phyloP scores from a whole-genome alignment of 768 basidiomycete species.

The Cyclocybe aegerita region DNA sequence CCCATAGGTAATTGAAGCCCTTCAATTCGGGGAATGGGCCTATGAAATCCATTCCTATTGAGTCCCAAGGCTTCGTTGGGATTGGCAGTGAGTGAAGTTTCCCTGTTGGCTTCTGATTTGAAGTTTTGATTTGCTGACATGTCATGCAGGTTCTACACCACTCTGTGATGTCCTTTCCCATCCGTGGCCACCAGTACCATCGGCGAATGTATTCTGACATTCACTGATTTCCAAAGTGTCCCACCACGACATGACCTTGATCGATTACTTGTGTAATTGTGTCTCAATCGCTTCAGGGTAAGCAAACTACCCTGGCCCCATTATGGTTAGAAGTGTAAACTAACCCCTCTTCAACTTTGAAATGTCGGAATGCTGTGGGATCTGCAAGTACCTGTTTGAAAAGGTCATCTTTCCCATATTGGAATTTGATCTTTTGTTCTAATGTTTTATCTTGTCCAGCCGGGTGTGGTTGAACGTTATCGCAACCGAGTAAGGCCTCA shows the following conservation, averaged over 20 bases:
- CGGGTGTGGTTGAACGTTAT: too few relatives aligned
- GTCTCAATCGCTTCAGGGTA: conserved; percentile 11
- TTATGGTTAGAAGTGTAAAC: conserved; percentile 4
- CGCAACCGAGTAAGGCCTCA: too few relatives aligned
- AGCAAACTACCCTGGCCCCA: conserved; percentile 14
- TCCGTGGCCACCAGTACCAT: conserved; percentile 34
- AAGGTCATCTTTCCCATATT: too few relatives aligned
- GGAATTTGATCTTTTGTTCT: too few relatives aligned
- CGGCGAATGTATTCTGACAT: conserved; percentile 28
- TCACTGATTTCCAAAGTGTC: conserved; percentile 27
- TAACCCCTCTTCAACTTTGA: neutral
- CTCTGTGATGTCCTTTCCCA: conserved; percentile 15
- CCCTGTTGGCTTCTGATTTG: neutral
- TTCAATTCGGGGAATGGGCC: conserved; percentile 29
- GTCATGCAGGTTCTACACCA: conserved; percentile 22
- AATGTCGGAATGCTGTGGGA: too few relatives aligned
- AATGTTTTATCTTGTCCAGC: too few relatives aligned
- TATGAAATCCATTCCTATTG: conserved; percentile 40
- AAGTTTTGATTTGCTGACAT: conserved; percentile 22
- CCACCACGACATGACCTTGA: conserved; percentile 28
- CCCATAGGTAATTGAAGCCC: conserved; percentile 27
- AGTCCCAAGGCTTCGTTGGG: conserved; percentile 30
- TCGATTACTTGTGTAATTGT: conserved; percentile 11
- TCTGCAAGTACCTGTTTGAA: too few relatives aligned
- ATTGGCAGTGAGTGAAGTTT: conserved; percentile 18